Base-by-base conservation (phyloP, 2,329 filamentous ascomycete species). In the Cladosporium sp. region DNA sequence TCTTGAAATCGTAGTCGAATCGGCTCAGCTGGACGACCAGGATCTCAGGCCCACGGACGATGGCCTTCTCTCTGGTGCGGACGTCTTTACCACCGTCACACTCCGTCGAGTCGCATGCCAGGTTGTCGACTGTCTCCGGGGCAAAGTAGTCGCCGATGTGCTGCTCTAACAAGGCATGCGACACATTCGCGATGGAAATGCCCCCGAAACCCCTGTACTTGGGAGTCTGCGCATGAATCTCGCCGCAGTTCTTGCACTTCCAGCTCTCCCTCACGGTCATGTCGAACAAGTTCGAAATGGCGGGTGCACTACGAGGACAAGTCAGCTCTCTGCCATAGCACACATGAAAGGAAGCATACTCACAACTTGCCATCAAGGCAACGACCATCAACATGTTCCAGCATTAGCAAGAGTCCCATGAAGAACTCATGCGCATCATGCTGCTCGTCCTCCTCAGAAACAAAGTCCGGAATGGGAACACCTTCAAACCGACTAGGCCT, bases 341-440 rank as follows among this genome's bases (percentile, higher is more conserved):
- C 4, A 27, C 22, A 4, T 4, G 22, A 5, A 24, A 24, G 27
- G 15, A 22, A 6, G 13, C 29, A 20, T 7, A 40, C 44, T 41
- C 32, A 48, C 44, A n/a, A 13, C 19, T 27, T 29, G 7, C n/a
- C 11, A 17, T 38, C 19, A 15, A 22, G 7, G 2, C 2, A 4
- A 7, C 18, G 9, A 29, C 18, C 39, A 20, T 42, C 50, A 8
- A 17, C 13, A 17, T 43, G 8, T 11, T 39, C 17, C 22, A 51
- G 43, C 48, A 48, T 22, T 11, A 41, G 32, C 3, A n/a, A 12
- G 7, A 56, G 15, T 12, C 39, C 51, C 7, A 38, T 11, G 20
- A 50, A 48, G 30, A 50, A 50, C 20, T 56, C 54, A 7, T 50
- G 38, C 20, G 50, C 42, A 41, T 56, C 54, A n/a, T 40, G 48